These are phyloP conservation scores for Coemansia sp. DNA, from an alignment of 192 early-diverging fungal species.

Conservation along the genomic window DNA sequence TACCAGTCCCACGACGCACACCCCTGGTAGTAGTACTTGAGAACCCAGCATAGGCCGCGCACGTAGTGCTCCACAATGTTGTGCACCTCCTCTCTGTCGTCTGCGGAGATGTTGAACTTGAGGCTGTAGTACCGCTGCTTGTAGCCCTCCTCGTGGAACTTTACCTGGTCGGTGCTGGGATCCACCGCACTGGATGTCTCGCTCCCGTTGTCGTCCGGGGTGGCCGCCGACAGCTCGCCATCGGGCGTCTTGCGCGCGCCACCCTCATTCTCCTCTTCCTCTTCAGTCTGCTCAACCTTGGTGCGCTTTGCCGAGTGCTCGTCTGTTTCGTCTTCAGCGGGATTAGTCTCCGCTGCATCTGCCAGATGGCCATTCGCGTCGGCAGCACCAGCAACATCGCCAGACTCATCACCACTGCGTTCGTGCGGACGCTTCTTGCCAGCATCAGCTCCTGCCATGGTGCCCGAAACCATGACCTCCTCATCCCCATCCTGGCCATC, in stretches of 20 bases:
- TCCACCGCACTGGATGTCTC: constrained; percentile 11
- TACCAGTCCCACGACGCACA: constrained; percentile 97
- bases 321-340: not conserved
- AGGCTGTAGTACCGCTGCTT: constrained; percentile 70
- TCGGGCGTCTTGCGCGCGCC: constrained; percentile 21
- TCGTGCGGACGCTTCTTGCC: constrained; percentile 57
- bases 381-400: not conserved
- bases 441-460: constrained; percentile 5
- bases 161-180: constrained; percentile 52
- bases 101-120: constrained; percentile 67
- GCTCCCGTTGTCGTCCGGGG: constrained; percentile 32
- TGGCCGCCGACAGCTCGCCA: constrained; percentile 19
- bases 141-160: constrained; percentile 78
- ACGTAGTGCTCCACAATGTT: constrained; percentile 79
- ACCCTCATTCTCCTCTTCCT: not conserved
- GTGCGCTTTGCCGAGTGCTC: constrained; percentile 21
- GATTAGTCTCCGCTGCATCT: constrained; percentile 5
- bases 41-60: constrained; percentile 95
- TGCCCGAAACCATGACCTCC: constrained; percentile 27
- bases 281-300: constrained; percentile 15
- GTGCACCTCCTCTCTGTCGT: constrained; percentile 55
- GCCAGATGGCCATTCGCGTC: not conserved
- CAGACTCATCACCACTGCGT: not conserved
- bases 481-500: constrained; percentile 14
- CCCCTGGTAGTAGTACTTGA: constrained; percentile 93